These are phyloP conservation scores for Aspergillaceae sp. DNA, from an alignment of 2,329 filamentous ascomycete genomes.

Conservation along the genomic window DNA sequence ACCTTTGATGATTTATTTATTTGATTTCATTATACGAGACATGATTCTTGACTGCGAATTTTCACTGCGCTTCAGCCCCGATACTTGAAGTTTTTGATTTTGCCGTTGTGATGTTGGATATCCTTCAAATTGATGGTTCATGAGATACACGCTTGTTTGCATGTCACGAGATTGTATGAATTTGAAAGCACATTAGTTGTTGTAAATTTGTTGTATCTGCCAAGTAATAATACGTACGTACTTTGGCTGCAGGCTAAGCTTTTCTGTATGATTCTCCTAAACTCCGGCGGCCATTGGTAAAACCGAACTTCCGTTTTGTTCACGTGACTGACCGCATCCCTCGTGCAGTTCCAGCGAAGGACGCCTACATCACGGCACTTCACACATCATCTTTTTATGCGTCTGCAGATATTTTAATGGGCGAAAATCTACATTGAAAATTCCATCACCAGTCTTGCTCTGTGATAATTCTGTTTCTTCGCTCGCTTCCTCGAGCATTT, in stretches of 20 bases:
- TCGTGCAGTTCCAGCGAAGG: slow-evolving; percentile 6
- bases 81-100: too few relatives aligned
- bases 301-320: slow-evolving; percentile 1
- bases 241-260: not conserved
- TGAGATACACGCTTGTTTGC: too few relatives aligned
- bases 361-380: slow-evolving; percentile 7
- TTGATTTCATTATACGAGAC: too few relatives aligned
- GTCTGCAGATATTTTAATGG: not conserved
- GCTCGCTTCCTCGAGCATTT: slow-evolving; percentile 18
- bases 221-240: too few relatives aligned
- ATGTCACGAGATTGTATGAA: too few relatives aligned
- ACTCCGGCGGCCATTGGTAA: slow-evolving; percentile 7
- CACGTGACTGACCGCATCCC: slow-evolving; percentile 10
- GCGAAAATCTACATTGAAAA: not conserved
- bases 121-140: too few relatives aligned
- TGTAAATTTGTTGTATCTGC: too few relatives aligned
- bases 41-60: too few relatives aligned
- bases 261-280: slow-evolving; percentile 1
- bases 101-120: too few relatives aligned
- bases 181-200: too few relatives aligned
- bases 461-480: slow-evolving; percentile 1
- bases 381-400: slow-evolving; percentile 1
- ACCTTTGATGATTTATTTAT: too few relatives aligned
- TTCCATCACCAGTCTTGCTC: not conserved
- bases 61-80: too few relatives aligned